phyloP scores from a whole-genome alignment of 2,329 filamentous ascomycete species.

The Aspergillus puulaauensis region DNA sequence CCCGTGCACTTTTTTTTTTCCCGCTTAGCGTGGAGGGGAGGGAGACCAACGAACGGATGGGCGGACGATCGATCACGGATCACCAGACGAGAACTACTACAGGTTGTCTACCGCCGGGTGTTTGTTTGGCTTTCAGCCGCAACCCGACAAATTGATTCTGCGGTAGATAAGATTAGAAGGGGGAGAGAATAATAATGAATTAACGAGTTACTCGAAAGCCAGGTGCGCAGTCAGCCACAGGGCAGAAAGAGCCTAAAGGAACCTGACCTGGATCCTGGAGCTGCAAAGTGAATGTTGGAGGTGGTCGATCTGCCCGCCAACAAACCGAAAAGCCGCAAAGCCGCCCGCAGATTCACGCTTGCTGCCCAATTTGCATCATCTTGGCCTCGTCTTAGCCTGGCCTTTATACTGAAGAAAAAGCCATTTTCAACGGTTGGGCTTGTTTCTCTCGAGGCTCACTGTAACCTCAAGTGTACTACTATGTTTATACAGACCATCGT shows the following conservation, averaged over 20 bases:
- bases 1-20: background rate
- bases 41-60: background rate
- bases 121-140: too few relatives aligned
- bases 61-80: background rate
- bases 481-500: background rate
- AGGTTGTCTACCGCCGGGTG: too few relatives aligned
- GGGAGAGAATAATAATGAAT: background rate
- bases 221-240: background rate
- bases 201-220: background rate
- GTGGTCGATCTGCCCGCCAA: constrained; percentile 6
- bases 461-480: background rate
- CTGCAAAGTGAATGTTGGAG: background rate
- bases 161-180: background rate
- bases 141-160: too few relatives aligned
- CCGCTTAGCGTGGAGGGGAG: background rate
- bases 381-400: constrained; percentile 8
- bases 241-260: background rate
- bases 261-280: too few relatives aligned
- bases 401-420: background rate
- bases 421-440: background rate
- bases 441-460: background rate
- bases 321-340: background rate
- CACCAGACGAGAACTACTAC: background rate
- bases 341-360: constrained; percentile 7
- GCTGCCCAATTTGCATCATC: constrained; percentile 18